phyloP scores from a whole-genome alignment of 768 basidiomycete species.

The Tulasnella sp. region DNA sequence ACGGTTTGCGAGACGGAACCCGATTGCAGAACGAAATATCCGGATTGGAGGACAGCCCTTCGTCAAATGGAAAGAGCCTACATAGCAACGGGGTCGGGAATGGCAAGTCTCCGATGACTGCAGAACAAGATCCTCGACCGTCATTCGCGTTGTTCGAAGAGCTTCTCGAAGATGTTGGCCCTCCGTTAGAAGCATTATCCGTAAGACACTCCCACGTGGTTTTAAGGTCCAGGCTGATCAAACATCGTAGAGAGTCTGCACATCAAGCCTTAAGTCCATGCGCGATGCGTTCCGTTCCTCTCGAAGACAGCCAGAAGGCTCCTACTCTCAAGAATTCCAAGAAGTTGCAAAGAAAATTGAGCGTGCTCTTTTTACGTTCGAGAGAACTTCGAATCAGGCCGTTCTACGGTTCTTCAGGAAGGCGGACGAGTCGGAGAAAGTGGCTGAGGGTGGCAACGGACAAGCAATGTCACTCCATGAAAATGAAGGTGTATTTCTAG shows the following conservation, averaged over 20 bases:
- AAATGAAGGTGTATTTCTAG: conserved; percentile 82
- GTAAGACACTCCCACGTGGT: conserved; percentile 48
- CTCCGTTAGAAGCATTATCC: conserved; percentile 72
- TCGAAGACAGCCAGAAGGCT: conserved; percentile 41
- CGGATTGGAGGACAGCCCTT: conserved; percentile 46
- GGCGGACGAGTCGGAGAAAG: conserved; percentile 9
- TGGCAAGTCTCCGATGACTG: conserved; percentile 9
- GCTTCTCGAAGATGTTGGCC: conserved; percentile 75
- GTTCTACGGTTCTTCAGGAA: conserved; percentile 70
- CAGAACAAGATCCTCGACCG: background rate
- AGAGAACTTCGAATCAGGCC: conserved; percentile 82
- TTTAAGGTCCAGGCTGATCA: background rate
- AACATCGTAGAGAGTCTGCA: conserved; percentile 60
- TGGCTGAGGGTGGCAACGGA: background rate
- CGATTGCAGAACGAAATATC: conserved; percentile 82
- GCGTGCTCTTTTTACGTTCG: conserved; percentile 70
- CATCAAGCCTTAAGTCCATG: conserved; percentile 61
- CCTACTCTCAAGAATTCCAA: conserved; percentile 59
- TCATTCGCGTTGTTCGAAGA: conserved; percentile 71
- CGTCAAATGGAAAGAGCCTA: background rate
- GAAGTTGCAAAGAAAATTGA: conserved; percentile 68
- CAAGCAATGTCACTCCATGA: background rate
- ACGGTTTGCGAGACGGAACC: conserved; percentile 83
- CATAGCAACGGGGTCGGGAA: background rate
- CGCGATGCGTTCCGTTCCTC: conserved; percentile 60